Conservation (phyloP, 192 early-diverging fungal genomes). For the Piromyces sp. region DNA sequence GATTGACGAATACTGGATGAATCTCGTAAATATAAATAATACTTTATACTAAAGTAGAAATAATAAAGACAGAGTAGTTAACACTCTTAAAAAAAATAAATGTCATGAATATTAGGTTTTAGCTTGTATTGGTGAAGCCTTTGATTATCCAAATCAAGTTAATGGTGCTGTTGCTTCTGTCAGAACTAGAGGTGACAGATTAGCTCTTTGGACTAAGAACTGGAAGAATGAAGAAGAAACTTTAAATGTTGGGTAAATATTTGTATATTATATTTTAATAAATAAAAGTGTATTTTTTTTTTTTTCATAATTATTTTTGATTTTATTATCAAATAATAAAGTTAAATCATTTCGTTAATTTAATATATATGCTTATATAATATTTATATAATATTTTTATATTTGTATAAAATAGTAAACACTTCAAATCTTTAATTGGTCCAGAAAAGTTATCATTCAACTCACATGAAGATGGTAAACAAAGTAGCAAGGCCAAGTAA, state of each 20-base stretch:
- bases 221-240: conserved; percentile 27
- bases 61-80: too few relatives aligned
- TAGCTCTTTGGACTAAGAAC: conserved; percentile 67
- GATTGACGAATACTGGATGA: conserved; percentile 1
- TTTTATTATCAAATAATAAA: too few relatives aligned
- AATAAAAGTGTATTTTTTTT: too few relatives aligned
- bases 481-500: background rate
- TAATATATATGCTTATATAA: too few relatives aligned
- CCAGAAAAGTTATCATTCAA: background rate
- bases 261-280: background rate
- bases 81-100: background rate
- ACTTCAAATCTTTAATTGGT: background rate
- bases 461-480: background rate
- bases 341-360: too few relatives aligned
- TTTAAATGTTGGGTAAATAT: conserved; percentile 30
- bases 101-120: conserved; percentile 32
- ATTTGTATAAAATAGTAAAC: background rate
- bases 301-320: too few relatives aligned
- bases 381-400: too few relatives aligned
- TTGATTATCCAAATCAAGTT: conserved; percentile 58
- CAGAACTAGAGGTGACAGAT: conserved; percentile 63
- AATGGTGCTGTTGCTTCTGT: conserved; percentile 78
- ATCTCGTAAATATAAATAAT: conserved; percentile 1
- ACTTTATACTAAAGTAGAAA: too few relatives aligned
- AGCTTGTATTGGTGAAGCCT: conserved; percentile 75